phyloP scores from a whole-genome alignment of 306 rosid genomes.

The Gillenia trifoliata region DNA sequence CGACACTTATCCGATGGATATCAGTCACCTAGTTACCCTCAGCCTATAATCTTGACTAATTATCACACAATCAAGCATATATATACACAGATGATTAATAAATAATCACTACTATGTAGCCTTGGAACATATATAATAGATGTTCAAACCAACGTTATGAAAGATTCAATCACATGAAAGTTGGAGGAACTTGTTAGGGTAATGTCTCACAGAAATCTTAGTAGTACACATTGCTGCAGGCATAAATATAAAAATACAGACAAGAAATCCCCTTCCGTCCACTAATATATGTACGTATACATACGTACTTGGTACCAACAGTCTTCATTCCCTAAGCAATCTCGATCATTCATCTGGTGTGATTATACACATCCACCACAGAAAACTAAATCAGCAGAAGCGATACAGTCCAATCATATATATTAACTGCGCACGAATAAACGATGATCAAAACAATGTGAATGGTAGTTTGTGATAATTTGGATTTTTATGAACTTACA shows the following conservation, averaged over 20 bases:
- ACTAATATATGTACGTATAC: not conserved
- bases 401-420: not conserved
- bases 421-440: constrained; percentile 9
- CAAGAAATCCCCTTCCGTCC: constrained; percentile 1
- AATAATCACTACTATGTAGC: not conserved
- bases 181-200: constrained; percentile 1
- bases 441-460: not conserved
- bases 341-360: not conserved
- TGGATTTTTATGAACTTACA: constrained; percentile 30
- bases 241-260: constrained; percentile 4
- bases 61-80: not conserved
- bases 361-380: constrained; percentile 8
- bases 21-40: constrained; percentile 15
- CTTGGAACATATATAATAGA: not conserved
- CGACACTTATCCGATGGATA: constrained; percentile 15
- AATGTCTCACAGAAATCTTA: not conserved
- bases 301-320: not conserved
- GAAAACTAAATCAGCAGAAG: not conserved
- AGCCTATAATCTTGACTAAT: not conserved
- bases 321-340: constrained; percentile 1
- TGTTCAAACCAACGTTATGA: not conserved
- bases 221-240: not conserved
- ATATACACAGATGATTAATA: not conserved
- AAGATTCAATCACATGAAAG: not conserved
- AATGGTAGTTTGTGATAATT: not conserved